Conservation (phyloP, 352 stramenopile species). For the Phytophthora tubulina region DNA sequence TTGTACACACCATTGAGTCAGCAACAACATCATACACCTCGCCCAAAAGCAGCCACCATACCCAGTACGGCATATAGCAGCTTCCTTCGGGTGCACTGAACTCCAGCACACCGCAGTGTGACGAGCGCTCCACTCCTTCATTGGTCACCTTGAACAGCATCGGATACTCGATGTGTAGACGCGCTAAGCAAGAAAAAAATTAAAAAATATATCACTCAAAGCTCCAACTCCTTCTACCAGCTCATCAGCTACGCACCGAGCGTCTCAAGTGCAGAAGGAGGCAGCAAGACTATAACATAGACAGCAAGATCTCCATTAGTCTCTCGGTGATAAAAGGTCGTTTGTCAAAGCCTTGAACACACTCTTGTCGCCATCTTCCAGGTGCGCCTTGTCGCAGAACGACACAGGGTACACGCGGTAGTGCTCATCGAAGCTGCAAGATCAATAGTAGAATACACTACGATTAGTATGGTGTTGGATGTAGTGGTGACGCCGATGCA, state of each 20-base stretch:
- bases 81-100: conserved; percentile 98
- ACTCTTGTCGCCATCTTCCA: conserved; percentile 93
- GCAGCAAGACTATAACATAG: conserved; percentile 90
- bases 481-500: neutral
- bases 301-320: conserved; percentile 11
- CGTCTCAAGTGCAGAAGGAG: conserved; percentile 97
- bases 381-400: conserved; percentile 87
- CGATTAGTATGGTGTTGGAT: neutral
- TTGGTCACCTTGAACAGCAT: conserved; percentile 99
- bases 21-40: neutral
- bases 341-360: conserved; percentile 24
- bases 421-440: conserved; percentile 83
- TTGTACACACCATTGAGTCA: conserved; percentile 1
- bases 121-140: conserved; percentile 87
- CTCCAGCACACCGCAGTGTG: conserved; percentile 98
- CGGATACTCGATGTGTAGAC: conserved; percentile 98
- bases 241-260: conserved; percentile 72
- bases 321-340: neutral
- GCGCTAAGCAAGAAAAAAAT: conserved; percentile 49
- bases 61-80: conserved; percentile 99
- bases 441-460: neutral
- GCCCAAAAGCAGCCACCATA: conserved; percentile 30
- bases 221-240: neutral
- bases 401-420: conserved; percentile 90
- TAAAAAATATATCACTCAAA: conserved; percentile 4